Evolutionary conservation across 768 basidiomycete genomes (phyloP).

Genomic region (Amanita thiersii): DNA sequence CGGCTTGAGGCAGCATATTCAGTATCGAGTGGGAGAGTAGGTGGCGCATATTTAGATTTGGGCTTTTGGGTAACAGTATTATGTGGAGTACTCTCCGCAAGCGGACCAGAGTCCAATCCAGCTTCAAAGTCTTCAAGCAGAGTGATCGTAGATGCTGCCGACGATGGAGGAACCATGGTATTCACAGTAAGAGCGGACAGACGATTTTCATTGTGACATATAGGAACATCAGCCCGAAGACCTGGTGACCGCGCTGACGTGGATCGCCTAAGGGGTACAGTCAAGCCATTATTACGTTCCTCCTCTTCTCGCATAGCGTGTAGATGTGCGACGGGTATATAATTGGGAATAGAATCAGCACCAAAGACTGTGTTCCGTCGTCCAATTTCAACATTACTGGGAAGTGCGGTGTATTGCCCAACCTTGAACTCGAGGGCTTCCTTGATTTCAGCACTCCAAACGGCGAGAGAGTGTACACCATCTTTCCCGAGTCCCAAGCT

Average conservation of each 20-base stretch:
- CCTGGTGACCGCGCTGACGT: constrained; percentile 36
- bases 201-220: constrained; percentile 39
- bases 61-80: constrained; percentile 32
- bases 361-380: constrained; percentile 42
- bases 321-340: constrained; percentile 24
- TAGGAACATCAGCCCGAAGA: constrained; percentile 43
- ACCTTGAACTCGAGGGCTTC: constrained; percentile 36
- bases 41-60: constrained; percentile 20
- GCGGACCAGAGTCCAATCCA: constrained; percentile 35
- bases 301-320: constrained; percentile 34
- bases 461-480: constrained; percentile 39
- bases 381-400: constrained; percentile 31
- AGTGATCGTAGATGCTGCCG: constrained; percentile 54
- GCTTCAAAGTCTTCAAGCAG: constrained; percentile 50
- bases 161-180: constrained; percentile 30
- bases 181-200: constrained; percentile 35
- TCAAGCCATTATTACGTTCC: constrained; percentile 15
- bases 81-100: constrained; percentile 60
- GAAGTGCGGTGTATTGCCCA: constrained; percentile 29
- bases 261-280: constrained; percentile 21
- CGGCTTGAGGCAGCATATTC: constrained; percentile 20
- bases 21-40: constrained; percentile 24
- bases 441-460: constrained; percentile 48
- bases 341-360: constrained; percentile 25
- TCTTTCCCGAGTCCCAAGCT: constrained; percentile 56